Evolutionary conservation across 805 yeast genomes (phyloP).

Genomic region (Limtongozyma cylindracea): DNA sequence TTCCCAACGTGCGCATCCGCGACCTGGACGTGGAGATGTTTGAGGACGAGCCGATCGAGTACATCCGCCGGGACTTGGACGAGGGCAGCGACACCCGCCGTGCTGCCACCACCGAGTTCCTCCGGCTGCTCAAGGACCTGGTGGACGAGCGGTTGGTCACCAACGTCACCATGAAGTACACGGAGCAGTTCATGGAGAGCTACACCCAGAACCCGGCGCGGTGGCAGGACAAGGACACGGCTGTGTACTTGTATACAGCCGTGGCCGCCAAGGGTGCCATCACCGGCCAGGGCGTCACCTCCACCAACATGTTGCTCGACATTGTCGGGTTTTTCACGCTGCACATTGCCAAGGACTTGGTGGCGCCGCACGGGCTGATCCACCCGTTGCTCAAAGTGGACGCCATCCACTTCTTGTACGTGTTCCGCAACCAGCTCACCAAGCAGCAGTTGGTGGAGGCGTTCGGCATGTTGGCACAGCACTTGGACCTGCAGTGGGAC

Average conservation of each 20-base stretch:
- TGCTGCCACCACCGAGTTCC: slow-evolving; percentile 77
- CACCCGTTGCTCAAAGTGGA: slow-evolving; percentile 75
- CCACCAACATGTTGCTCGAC: slow-evolving; percentile 66
- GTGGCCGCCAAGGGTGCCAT: slow-evolving; percentile 79
- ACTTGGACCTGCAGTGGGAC: slow-evolving; percentile 21
- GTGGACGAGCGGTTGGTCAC: slow-evolving; percentile 57
- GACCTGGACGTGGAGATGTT: slow-evolving; percentile 78
- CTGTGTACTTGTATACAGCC: slow-evolving; percentile 66
- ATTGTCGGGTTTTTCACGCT: slow-evolving; percentile 66
- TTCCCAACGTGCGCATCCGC: slow-evolving; percentile 74
- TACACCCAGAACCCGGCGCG: slow-evolving; percentile 12
- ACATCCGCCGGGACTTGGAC: slow-evolving; percentile 71
- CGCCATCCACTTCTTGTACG: slow-evolving; percentile 75
- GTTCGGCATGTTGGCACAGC: slow-evolving; percentile 52
- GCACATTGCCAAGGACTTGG: slow-evolving; percentile 64
- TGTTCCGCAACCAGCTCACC: slow-evolving; percentile 80
- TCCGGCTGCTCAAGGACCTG: slow-evolving; percentile 66
- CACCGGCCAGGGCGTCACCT: slow-evolving; percentile 69
- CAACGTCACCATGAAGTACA: slow-evolving; percentile 44
- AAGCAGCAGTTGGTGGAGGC: slow-evolving; percentile 62
- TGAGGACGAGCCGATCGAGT: slow-evolving; percentile 94
- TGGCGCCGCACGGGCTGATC: slow-evolving; percentile 14
- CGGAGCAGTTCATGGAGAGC: slow-evolving; percentile 28
- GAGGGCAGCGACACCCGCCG: slow-evolving; percentile 93
- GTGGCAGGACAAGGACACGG: slow-evolving; percentile 78